These are phyloP conservation scores for Fusarium tupiense DNA, from an alignment of 2,329 filamentous ascomycete genomes.

Conservation along the genomic window DNA sequence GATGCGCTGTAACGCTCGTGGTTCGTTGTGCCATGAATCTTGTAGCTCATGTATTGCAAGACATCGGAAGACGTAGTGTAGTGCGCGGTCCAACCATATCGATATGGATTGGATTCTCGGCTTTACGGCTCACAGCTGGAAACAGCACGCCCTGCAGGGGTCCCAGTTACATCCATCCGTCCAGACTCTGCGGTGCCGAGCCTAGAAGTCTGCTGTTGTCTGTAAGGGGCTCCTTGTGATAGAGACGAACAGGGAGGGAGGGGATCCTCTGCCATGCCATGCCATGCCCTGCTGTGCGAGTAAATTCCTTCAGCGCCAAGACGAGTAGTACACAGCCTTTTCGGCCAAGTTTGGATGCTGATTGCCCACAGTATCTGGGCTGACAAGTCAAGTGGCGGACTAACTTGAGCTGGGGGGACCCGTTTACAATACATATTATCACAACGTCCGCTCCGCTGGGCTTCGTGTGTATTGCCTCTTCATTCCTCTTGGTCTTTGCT, in stretches of 20 bases:
- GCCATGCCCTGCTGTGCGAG: neutral
- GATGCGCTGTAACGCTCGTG: conserved; percentile 22
- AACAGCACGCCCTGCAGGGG: conserved; percentile 12
- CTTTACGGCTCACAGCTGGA: conserved; percentile 12
- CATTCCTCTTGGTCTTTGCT: conserved; percentile 27
- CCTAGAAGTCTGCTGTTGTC: neutral
- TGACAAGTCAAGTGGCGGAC: conserved; percentile 7
- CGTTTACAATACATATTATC: conserved; percentile 40
- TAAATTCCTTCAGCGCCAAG: conserved; percentile 13
- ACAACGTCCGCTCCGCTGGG: conserved; percentile 31
- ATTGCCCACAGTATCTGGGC: conserved; percentile 3
- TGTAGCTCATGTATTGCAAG: conserved; percentile 13
- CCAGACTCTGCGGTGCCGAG: conserved; percentile 6
- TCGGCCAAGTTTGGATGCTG: neutral
- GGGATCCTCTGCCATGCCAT: neutral
- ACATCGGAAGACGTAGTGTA: neutral
- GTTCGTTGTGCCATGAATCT: conserved; percentile 13
- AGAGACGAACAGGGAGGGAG: neutral
- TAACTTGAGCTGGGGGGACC: neutral
- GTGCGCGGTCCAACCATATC: conserved; percentile 2
- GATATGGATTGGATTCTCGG: conserved; percentile 26
- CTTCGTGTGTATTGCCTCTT: conserved; percentile 1
- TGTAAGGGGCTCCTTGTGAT: conserved; percentile 17
- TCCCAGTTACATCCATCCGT: neutral
- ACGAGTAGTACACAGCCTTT: neutral